phyloP scores from a whole-genome alignment of 2,329 filamentous ascomycete genomes.

The Aspergillus udagawae region DNA sequence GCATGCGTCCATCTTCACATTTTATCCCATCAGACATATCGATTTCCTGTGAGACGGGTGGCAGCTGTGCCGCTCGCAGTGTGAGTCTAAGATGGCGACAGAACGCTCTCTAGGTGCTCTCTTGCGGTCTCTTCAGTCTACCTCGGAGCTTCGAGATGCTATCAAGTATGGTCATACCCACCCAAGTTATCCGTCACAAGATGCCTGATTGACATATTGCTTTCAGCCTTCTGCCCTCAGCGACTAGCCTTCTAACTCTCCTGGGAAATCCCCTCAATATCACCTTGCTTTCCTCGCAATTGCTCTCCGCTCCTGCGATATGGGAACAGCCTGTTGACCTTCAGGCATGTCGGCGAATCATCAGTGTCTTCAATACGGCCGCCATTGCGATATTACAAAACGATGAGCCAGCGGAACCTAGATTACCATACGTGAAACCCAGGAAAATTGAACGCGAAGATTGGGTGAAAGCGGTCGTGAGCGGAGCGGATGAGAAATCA shows the following conservation, averaged over 20 bases:
- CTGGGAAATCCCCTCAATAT: constrained; percentile 61
- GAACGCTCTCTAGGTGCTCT: constrained; percentile 59
- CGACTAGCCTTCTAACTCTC: constrained; percentile 43
- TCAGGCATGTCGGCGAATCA: constrained; percentile 51
- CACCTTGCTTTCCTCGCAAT: constrained; percentile 56
- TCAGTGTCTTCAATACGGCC: constrained; percentile 60
- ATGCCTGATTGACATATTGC: constrained; percentile 10
- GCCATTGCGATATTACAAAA: constrained; percentile 51
- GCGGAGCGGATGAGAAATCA: constrained; percentile 58
- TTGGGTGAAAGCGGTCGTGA: constrained; percentile 57
- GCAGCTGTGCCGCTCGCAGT: neutral
- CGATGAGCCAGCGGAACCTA: constrained; percentile 38
- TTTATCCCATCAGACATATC: neutral
- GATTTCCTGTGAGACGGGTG: constrained; percentile 4
- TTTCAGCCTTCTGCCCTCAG: constrained; percentile 50
- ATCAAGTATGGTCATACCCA: constrained; percentile 44
- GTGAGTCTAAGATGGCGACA: constrained; percentile 47
- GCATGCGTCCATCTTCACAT: neutral
- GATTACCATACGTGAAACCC: constrained; percentile 35
- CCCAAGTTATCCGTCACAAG: constrained; percentile 1
- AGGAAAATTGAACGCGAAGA: constrained; percentile 53
- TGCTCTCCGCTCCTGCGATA: constrained; percentile 56
- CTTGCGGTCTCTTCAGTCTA: constrained; percentile 57
- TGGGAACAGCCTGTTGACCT: constrained; percentile 55
- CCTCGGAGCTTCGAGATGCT: constrained; percentile 57